These are phyloP conservation scores for Bimuria novae-zelandiae DNA, from an alignment of 2,329 filamentous ascomycete species.

Conservation along the genomic window DNA sequence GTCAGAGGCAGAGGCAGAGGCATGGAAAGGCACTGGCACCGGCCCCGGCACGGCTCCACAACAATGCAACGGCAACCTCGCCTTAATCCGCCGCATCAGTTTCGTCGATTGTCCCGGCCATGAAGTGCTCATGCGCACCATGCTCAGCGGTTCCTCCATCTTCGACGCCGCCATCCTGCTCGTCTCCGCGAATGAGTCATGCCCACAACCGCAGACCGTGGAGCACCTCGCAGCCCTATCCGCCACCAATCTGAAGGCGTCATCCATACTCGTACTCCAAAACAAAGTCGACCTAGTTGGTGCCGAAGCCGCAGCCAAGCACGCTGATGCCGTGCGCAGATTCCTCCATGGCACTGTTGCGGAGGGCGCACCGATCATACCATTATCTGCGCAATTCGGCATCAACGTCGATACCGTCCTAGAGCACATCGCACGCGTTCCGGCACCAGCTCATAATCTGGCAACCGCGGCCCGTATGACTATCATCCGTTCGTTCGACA, in stretches of 20 bases:
- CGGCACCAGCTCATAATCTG: slow-evolving; percentile 89
- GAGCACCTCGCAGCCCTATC: slow-evolving; percentile 99
- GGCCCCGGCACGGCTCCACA: too few species aligned
- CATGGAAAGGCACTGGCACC: too few species aligned
- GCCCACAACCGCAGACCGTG: slow-evolving; percentile 96
- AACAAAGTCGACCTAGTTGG: slow-evolving; percentile 99
- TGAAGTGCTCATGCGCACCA: slow-evolving; percentile 99
- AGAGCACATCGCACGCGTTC: slow-evolving; percentile 93
- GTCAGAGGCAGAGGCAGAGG: too few species aligned
- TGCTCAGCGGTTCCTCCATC: slow-evolving; percentile 98
- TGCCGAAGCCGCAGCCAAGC: slow-evolving; percentile 87
- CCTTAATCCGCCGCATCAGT: slow-evolving; percentile 69
- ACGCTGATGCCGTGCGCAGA: slow-evolving; percentile 96
- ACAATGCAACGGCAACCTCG: slow-evolving; percentile 68
- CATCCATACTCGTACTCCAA: slow-evolving; percentile 96
- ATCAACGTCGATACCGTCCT: slow-evolving; percentile 99
- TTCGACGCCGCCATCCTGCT: slow-evolving; percentile 98
- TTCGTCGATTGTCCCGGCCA: slow-evolving; percentile 99
- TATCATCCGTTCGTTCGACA: slow-evolving; percentile 97
- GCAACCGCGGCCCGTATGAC: slow-evolving; percentile 95
- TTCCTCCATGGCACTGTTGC: slow-evolving; percentile 98
- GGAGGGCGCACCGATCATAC: slow-evolving; percentile 91
- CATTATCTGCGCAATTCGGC: slow-evolving; percentile 96
- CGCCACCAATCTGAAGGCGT: slow-evolving; percentile 93
- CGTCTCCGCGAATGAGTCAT: slow-evolving; percentile 97